Evolutionary conservation across 2,329 filamentous ascomycete species (phyloP), one percentile per base, ranked within the genome.

Genomic region (Aureobasidium sp.): DNA sequence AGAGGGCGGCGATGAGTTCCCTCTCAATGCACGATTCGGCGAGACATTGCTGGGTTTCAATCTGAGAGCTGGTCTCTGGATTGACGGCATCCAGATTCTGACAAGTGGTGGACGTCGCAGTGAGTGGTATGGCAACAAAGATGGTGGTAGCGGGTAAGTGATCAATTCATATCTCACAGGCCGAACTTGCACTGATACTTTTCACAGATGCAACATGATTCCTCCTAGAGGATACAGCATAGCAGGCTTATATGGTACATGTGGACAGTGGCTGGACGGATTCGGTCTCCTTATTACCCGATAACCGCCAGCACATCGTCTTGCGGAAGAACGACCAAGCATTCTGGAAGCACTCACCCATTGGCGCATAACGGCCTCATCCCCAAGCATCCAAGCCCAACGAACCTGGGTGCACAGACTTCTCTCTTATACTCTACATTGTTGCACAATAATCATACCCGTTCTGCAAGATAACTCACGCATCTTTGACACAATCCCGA

Each of bases 91-190:
- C 49, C 89, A 95, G 66, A 84, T 97, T 58, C 73, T 96, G 68
- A 97, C 93, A 1, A 96, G 84, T 63, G 72, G 88, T 56, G 90
- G 90, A n/a, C 80, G 90, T 62, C 86, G 85, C 67, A 96, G 91
- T 29, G 81, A 84, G 52, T 72, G 94, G 56, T 97, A 84, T 74
- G 93, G 93, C 55, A 93, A 95, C 61, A 70, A 83, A 10, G 75
- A 76, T 59, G 89, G 89, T 53, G 90, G 90, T 59, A 86, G 85
- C 64, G 82, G 83, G 90, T 96, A 81, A 70, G 89, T 81, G 53
- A 27, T 38, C 49, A 29, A 16, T 3, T 4, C 34, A 17, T 35
- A 54, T 58, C 40, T 57, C 24, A 8, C 34, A 45, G 14, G 11
- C 12, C 7, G 17, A 21, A 12, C 14, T 4, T 24, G 16, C 25